phyloP scores from a whole-genome alignment of 306 rosid genomes.

The Sphenostylis stenocarpa region DNA sequence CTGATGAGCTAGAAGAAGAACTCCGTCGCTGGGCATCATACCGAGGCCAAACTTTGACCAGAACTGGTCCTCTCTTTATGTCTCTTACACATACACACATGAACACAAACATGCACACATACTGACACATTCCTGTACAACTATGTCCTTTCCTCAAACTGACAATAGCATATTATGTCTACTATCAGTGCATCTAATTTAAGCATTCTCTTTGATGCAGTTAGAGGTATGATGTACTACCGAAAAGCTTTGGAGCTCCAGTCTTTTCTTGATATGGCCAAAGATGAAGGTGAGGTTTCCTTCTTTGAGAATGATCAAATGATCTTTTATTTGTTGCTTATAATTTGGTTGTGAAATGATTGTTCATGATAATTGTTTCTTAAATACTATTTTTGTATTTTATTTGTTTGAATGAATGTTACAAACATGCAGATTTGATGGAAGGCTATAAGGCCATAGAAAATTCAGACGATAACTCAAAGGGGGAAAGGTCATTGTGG shows the following conservation, averaged over 20 bases:
- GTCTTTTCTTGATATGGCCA: conserved; percentile 96
- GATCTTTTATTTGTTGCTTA: neutral
- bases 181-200: conserved; percentile 28
- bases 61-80: conserved; percentile 57
- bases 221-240: conserved; percentile 97
- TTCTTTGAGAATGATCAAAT: neutral
- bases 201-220: conserved; percentile 43
- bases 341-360: conserved; percentile 5
- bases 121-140: neutral
- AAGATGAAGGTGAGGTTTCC: conserved; percentile 67
- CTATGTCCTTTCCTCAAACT: neutral
- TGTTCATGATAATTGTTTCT: neutral
- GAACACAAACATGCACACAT: neutral
- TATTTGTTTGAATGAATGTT: conserved; percentile 18
- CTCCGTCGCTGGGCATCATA: conserved; percentile 98
- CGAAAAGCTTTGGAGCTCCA: conserved; percentile 98
- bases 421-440: conserved; percentile 72
- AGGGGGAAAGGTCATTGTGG: conserved; percentile 85
- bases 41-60: conserved; percentile 95
- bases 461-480: conserved; percentile 76
- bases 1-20: conserved; percentile 68
- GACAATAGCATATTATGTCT: neutral
- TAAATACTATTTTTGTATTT: neutral
- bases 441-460: conserved; percentile 94
- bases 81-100: neutral